phyloP scores from a whole-genome alignment of 192 early-diverging fungal species.

The Piromyces finnis region DNA sequence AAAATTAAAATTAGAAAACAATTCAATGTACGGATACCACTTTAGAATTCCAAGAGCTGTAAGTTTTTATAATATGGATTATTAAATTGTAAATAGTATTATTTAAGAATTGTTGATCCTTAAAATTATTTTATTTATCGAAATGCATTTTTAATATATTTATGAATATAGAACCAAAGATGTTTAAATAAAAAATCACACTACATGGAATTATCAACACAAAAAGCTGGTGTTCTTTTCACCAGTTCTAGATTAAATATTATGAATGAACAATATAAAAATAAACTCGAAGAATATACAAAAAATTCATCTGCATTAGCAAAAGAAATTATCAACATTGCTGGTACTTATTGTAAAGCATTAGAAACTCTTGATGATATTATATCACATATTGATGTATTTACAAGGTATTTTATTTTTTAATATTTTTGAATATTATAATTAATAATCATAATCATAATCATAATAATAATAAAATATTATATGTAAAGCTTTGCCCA shows the following conservation, averaged over 20 bases:
- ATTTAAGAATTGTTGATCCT: too few relatives aligned
- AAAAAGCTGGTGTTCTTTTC: constrained; percentile 76
- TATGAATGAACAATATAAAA: constrained; percentile 36
- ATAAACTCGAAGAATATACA: constrained; percentile 43
- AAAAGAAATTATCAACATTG: constrained; percentile 74
- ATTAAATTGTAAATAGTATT: too few relatives aligned
- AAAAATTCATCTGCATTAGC: constrained; percentile 52
- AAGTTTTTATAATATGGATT: too few relatives aligned
- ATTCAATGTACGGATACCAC: constrained; percentile 63
- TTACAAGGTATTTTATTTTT: constrained; percentile 54
- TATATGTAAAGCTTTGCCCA: constrained; percentile 53
- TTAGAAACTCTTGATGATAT: constrained; percentile 57
- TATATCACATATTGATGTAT: constrained; percentile 72
- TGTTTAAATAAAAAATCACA: constrained; percentile 32
- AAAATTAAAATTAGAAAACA: constrained; percentile 80
- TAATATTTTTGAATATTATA: too few relatives aligned
- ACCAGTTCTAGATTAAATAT: constrained; percentile 53
- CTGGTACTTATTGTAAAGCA: constrained; percentile 61
- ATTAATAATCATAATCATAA: too few relatives aligned
- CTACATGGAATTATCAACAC: constrained; percentile 75
- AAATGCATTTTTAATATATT: too few relatives aligned
- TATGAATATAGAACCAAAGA: neutral
- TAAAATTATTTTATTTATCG: too few relatives aligned
- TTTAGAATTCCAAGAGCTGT: constrained; percentile 56
- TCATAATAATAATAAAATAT: neutral